Base-by-base conservation (phyloP, 768 basidiomycete species). In the Auricularia auricula-judae region DNA sequence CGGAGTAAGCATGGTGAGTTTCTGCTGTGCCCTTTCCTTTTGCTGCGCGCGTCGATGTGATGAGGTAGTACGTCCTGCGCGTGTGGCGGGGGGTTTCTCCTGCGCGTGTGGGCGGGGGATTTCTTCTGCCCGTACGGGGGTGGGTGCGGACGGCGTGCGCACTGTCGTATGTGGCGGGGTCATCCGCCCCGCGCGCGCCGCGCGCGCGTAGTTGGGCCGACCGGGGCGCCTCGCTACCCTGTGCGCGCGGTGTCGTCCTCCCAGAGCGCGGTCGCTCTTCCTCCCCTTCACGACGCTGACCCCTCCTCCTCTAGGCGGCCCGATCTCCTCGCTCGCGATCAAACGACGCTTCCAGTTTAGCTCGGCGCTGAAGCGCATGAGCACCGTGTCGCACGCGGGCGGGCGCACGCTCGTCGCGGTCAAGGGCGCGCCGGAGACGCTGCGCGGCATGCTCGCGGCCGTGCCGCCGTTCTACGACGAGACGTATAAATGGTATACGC, bases 401-500 rank as follows among this genome's bases (percentile, higher is more conserved):
- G 84, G 85, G 16, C 82, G 79, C 65, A 78, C 82, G 3, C 68
- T 91, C 7, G 82, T 82, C 3, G 82, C 94, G 1, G 93, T 97
- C 64, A 99, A 98, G 76, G 97, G 97, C 61, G 97, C 97, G 0
- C 97, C 97, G 0, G 97, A 99, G 76, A 98, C 95, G 2, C 90
- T 99, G 73, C 94, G 91, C 74, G 75, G 75, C 18, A 98, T 98
- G 93, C 83, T 95, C 61, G 77, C 74, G 11, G 65, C 70, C 2
- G 82, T 96, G 1, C 97, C 97, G 0, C 78, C 79, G 0, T 78
- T 82, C 64, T 98, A 99, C 69, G 96, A 99, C 69, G 89, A 91
- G 65, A 96, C 93, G 2, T 99, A 89, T 76, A 96, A 98, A 71
- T 90, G 86, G 81, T 99, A 87, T 72, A 98, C 93, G 3, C 82